Base-by-base conservation (phyloP, 345 rosid genomes). In the Capsella bursapastoris region DNA sequence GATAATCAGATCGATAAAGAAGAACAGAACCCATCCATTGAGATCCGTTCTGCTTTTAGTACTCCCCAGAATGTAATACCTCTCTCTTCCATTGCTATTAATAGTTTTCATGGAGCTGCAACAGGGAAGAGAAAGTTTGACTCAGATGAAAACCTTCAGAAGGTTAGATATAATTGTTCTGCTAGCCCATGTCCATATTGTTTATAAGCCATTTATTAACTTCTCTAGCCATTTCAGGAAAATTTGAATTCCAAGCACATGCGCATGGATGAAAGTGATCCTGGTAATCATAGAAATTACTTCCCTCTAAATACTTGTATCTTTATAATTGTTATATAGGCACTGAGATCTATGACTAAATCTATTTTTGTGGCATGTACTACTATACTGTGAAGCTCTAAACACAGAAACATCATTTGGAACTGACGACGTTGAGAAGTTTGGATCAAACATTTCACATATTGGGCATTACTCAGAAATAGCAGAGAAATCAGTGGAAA, bases 401-500 rank as follows among this genome's bases (percentile, higher is more conserved):
- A 49, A 48, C 56, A 82, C 80, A 9, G 80, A 82, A 71, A 70
- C 74, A 14, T 61, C 64, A 28, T 9, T 7, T 28, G 86, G 62
- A 72, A 57, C 49, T 10, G 60, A 78, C 31, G 41, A 69, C 18
- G 78, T 31, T 64, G 81, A 77, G 70, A 91, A 88, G 78, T 92
- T 95, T 82, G 96, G 96, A 68, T 79, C 92, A 1, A 72, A 95
- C 86, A 86, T 92, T 60, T 83, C 89, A 50, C 99, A 92, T 76
- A 71, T 92, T 73, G 80, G 73, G 34, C 77, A 61, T 44, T 95
- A 92, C 75, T 84, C 90, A 51, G 82, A 78, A 67, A 86, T 92
- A 80, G 99, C 99, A 48, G 96, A 88, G 84, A 87, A 89, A 70
- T 92, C 97, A 57, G 79, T 92, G 75, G 97, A 86, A 79, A 90